Conservation (phyloP, 495 filamentous ascomycete genomes). For the Sporormia fimetaria region DNA sequence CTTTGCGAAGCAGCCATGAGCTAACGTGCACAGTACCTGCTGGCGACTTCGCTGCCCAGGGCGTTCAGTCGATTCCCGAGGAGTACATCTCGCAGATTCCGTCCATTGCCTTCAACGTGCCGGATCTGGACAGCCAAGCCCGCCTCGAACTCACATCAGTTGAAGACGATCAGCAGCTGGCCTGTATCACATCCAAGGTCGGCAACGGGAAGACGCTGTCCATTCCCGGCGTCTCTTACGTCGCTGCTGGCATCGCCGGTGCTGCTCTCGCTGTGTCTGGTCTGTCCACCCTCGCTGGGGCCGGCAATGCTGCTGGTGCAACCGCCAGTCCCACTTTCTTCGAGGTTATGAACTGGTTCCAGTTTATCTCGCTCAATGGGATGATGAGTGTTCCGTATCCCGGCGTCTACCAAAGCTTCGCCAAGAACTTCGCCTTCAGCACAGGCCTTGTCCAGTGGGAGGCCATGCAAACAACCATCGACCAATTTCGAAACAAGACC, state of each 20-base stretch:
- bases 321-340: conserved; percentile 72
- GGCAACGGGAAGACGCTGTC: conserved; percentile 74
- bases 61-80: conserved; percentile 55
- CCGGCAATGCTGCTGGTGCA: conserved; percentile 49
- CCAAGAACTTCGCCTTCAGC: conserved; percentile 89
- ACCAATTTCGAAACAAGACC: conserved; percentile 65
- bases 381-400: conserved; percentile 90
- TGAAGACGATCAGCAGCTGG: conserved; percentile 48
- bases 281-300: conserved; percentile 55
- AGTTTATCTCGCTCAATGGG: conserved; percentile 85
- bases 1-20: not conserved
- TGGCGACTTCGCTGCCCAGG: conserved; percentile 61
- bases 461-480: conserved; percentile 69
- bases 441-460: conserved; percentile 76
- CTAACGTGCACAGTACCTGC: conserved; percentile 47
- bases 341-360: conserved; percentile 84
- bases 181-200: conserved; percentile 73
- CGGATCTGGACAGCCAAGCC: conserved; percentile 81
- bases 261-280: conserved; percentile 68
- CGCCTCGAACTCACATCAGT: conserved; percentile 61
- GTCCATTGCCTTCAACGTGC: conserved; percentile 79
- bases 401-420: conserved; percentile 71
- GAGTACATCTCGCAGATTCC: conserved; percentile 66
- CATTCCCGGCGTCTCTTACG: conserved; percentile 68
- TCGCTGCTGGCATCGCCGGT: conserved; percentile 77